Conservation (phyloP, 2,329 filamentous ascomycete species). For the Raffaelea arxii region DNA sequence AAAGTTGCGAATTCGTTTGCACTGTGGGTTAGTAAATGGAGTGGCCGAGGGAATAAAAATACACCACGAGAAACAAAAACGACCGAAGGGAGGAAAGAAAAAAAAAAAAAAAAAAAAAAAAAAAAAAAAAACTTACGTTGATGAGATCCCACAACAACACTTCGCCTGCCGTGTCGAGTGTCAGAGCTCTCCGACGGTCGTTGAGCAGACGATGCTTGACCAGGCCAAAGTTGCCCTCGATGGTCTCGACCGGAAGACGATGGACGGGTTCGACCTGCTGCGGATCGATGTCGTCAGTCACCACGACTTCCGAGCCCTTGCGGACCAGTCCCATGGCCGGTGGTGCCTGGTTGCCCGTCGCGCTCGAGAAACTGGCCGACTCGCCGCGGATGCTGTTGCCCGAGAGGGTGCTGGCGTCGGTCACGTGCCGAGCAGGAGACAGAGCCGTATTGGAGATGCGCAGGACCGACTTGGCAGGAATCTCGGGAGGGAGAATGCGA, state of each 20-base stretch:
- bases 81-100: conserved; percentile 13
- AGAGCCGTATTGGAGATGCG: conserved; percentile 75
- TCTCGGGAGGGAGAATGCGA: conserved; percentile 44
- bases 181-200: conserved; percentile 80
- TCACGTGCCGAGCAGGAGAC: conserved; percentile 52
- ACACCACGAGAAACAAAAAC: background rate
- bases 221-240: conserved; percentile 89
- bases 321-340: conserved; percentile 33
- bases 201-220: conserved; percentile 91
- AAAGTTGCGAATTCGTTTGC: conserved; percentile 79
- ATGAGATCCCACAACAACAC: conserved; percentile 92
- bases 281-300: conserved; percentile 43
- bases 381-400: conserved; percentile 16
- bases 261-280: conserved; percentile 53
- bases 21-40: conserved; percentile 36
- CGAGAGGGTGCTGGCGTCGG: conserved; percentile 42
- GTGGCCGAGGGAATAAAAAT: background rate
- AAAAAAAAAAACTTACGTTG: conserved; percentile 59
- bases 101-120: background rate
- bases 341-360: conserved; percentile 8
- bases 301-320: conserved; percentile 42
- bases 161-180: conserved; percentile 88
- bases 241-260: conserved; percentile 63
- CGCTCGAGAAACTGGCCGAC: background rate
- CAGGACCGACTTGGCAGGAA: conserved; percentile 69